A percentile compares a stretch with the other conserved stretches of the same genome.
phyloP scores from a whole-genome alignment of 345 rosid species.

The Anacardium occidentale region DNA sequence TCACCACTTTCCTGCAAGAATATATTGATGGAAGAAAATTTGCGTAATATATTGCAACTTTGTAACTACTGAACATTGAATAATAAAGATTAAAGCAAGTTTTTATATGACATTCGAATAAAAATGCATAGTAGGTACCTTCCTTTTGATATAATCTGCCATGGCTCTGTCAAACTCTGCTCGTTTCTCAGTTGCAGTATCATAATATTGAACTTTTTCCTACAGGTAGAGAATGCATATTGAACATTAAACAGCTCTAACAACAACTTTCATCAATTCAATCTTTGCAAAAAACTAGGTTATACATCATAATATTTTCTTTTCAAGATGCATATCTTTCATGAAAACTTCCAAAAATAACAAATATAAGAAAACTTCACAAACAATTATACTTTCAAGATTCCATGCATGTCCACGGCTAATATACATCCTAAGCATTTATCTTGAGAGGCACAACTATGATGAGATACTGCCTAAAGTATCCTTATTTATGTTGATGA shows the following conservation, averaged over 20 bases:
- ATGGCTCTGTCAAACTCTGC: too few species aligned
- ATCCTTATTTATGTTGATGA: too few species aligned
- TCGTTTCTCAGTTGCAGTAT: too few species aligned
- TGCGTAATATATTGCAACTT: slow-evolving; percentile 10
- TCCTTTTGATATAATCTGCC: slow-evolving; percentile 64
- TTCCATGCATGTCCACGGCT: not conserved
- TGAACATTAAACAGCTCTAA: too few species aligned
- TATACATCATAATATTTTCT: not conserved
- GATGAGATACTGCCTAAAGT: not conserved
- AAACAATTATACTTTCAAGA: not conserved
- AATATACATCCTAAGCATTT: not conserved
- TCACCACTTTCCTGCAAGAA: slow-evolving; percentile 70
- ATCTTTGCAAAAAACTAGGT: too few species aligned
- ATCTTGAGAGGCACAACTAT: too few species aligned
- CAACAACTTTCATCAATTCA: too few species aligned
- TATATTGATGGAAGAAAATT: slow-evolving; percentile 1
- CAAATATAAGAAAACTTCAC: not conserved
- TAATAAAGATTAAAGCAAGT: not conserved
- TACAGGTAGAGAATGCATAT: too few species aligned
- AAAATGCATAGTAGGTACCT: slow-evolving; percentile 37
- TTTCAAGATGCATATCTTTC: not conserved
- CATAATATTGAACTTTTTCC: too few species aligned
- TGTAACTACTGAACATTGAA: not conserved
- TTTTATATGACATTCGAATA: not conserved
- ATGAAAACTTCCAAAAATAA: not conserved